Evolutionary conservation across 2,329 filamentous ascomycete species (phyloP).

Genomic region (Arthroderma uncinatum): DNA sequence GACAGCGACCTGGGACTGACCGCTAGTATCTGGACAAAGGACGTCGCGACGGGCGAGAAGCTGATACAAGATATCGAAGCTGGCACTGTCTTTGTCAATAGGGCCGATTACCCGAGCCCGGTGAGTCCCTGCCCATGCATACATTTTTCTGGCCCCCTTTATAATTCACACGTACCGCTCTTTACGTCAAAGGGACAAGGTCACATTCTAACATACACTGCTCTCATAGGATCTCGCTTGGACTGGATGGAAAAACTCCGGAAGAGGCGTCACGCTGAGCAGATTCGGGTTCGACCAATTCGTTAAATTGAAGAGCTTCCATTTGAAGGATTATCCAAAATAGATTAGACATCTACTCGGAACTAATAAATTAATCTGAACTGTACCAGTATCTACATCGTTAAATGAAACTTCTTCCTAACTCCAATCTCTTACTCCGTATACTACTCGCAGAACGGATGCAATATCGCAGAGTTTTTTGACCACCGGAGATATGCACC

Average conservation of each 20-base stretch:
- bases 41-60: conserved; percentile 61
- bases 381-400: background rate
- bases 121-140: conserved; percentile 45
- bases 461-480: too few species aligned
- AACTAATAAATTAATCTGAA: background rate
- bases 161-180: conserved; percentile 6
- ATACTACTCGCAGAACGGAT: too few species aligned
- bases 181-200: background rate
- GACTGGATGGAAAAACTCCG: conserved; percentile 97
- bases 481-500: background rate
- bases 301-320: conserved; percentile 90
- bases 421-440: too few species aligned
- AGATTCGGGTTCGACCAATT: conserved; percentile 91
- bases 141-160: conserved; percentile 7
- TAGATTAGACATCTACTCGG: conserved; percentile 19
- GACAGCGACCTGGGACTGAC: conserved; percentile 90
- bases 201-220: conserved; percentile 16
- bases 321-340: conserved; percentile 68
- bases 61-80: conserved; percentile 75
- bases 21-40: conserved; percentile 95
- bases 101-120: conserved; percentile 82
- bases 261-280: conserved; percentile 80
- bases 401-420: too few species aligned
- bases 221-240: conserved; percentile 68
- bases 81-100: conserved; percentile 91